Evolutionary conservation across 495 filamentous ascomycete genomes (phyloP).

Genomic region (Aspergillus steynii): DNA sequence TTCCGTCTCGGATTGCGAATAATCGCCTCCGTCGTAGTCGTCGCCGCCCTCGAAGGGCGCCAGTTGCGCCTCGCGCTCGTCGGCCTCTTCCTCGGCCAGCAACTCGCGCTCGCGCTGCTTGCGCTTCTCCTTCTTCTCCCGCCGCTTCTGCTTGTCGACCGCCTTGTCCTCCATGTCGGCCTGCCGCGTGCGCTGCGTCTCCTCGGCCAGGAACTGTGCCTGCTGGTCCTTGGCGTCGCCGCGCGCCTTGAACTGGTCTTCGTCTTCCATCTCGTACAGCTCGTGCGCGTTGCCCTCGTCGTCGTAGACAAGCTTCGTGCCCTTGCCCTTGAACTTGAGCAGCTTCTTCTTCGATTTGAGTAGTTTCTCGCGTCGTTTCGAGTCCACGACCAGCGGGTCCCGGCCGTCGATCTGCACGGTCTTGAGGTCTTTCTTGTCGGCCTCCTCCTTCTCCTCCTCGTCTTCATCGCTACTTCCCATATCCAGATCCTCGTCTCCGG

Average conservation of each 20-base stretch:
- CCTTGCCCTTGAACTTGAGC: slow-evolving; percentile 80
- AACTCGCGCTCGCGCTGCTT: slow-evolving; percentile 68
- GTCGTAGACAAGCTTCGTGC: slow-evolving; percentile 84
- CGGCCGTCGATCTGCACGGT: slow-evolving; percentile 51
- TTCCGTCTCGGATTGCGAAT: slow-evolving; percentile 37
- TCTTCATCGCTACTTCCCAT: slow-evolving; percentile 21
- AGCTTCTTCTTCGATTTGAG: slow-evolving; percentile 93
- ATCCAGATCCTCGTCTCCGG: slow-evolving; percentile 42
- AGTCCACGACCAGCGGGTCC: slow-evolving; percentile 78
- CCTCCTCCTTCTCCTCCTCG: slow-evolving; percentile 18
- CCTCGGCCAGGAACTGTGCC: slow-evolving; percentile 70
- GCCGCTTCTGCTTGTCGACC: slow-evolving; percentile 72
- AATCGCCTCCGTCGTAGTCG: slow-evolving; percentile 39
- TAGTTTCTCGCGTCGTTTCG: slow-evolving; percentile 88
- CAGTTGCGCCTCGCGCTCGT: slow-evolving; percentile 44
- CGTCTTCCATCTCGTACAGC: slow-evolving; percentile 83
- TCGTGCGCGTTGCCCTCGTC: slow-evolving; percentile 84
- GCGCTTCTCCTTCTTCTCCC: slow-evolving; percentile 83
- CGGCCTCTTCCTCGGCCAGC: slow-evolving; percentile 45
- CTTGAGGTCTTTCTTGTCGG: slow-evolving; percentile 29
- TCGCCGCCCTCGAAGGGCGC: slow-evolving; percentile 40
- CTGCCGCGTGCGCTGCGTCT: slow-evolving; percentile 67
- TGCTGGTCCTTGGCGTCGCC: slow-evolving; percentile 76
- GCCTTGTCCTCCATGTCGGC: slow-evolving; percentile 84
- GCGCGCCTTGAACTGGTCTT: slow-evolving; percentile 70